phyloP scores from a whole-genome alignment of 208 protist species.

The Wallacemonas sp. region DNA sequence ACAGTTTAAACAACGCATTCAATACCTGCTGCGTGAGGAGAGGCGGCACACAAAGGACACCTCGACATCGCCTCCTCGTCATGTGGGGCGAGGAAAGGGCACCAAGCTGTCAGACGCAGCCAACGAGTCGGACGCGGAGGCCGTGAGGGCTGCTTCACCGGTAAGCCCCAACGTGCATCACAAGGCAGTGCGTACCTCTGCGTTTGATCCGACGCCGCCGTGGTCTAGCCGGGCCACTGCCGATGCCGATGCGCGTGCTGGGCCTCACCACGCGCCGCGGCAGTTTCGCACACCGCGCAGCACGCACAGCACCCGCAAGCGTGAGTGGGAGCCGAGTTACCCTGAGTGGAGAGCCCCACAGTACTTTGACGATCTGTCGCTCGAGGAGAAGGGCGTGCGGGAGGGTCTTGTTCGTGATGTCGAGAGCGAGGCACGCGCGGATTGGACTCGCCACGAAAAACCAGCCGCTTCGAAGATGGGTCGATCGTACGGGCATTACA shows the following conservation, averaged over 20 bases:
- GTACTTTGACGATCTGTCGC: constrained; percentile 63
- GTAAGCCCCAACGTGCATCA: constrained; percentile 12
- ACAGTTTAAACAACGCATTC: constrained; percentile 87
- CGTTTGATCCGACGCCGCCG: constrained; percentile 12
- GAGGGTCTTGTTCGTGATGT: constrained; percentile 30
- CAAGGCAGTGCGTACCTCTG: constrained; percentile 24
- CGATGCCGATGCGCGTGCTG: neutral
- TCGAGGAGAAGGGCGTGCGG: constrained; percentile 72
- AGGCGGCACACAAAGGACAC: constrained; percentile 21
- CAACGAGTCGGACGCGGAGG: neutral
- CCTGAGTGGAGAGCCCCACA: constrained; percentile 42
- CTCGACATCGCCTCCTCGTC: neutral
- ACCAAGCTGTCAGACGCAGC: neutral
- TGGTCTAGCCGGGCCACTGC: neutral
- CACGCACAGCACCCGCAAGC: constrained; percentile 22
- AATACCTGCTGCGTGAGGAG: constrained; percentile 71
- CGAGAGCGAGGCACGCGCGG: neutral
- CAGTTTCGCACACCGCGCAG: neutral
- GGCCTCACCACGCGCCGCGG: too few species aligned
- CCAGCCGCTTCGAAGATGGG: constrained; percentile 59
- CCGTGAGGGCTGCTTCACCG: constrained; percentile 15
- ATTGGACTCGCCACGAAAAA: constrained; percentile 6
- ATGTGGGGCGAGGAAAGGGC: too few species aligned
- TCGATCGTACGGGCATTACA: constrained; percentile 76
- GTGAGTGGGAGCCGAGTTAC: constrained; percentile 75